Evolutionary conservation across 106 monocot genomes (phyloP).

Genomic region (Acanthochlamys bracteata): DNA sequence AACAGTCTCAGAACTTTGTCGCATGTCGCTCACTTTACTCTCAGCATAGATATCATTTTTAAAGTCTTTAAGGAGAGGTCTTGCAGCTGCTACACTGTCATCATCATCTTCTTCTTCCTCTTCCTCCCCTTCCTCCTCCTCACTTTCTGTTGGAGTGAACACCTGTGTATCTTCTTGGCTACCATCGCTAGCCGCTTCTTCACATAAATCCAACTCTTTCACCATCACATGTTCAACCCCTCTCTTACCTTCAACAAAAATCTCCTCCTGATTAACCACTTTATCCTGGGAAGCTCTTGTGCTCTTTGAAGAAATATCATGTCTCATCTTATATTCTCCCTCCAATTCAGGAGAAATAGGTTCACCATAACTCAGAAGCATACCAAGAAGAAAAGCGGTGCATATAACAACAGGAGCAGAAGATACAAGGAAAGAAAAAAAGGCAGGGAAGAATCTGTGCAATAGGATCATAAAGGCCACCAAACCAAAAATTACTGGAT

Average conservation of each 20-base stretch:
- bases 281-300: constrained; percentile 5
- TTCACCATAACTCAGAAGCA: constrained; percentile 57
- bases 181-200: constrained; percentile 9
- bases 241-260: constrained; percentile 6
- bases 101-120: background rate
- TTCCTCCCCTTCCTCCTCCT: constrained; percentile 18
- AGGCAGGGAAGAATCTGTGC: constrained; percentile 38
- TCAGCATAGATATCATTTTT: constrained; percentile 4
- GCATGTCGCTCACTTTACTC: background rate
- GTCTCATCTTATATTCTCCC: constrained; percentile 24
- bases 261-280: constrained; percentile 3
- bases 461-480: constrained; percentile 35
- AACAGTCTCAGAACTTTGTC: background rate
- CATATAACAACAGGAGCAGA: constrained; percentile 55
- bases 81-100: background rate
- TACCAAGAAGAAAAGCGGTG: constrained; percentile 61
- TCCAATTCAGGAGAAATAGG: constrained; percentile 38
- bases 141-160: background rate
- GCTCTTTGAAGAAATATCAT: constrained; percentile 28
- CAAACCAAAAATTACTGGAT: constrained; percentile 42
- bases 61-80: constrained; percentile 8
- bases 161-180: constrained; percentile 3
- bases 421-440: constrained; percentile 46
- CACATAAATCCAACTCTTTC: constrained; percentile 12
- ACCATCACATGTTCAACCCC: constrained; percentile 8